Percentiles rank a stretch among this genome's conserved stretches.
Evolutionary conservation across 2,329 filamentous ascomycete genomes (phyloP).

Genomic region (Botrytis sinoallii): DNA sequence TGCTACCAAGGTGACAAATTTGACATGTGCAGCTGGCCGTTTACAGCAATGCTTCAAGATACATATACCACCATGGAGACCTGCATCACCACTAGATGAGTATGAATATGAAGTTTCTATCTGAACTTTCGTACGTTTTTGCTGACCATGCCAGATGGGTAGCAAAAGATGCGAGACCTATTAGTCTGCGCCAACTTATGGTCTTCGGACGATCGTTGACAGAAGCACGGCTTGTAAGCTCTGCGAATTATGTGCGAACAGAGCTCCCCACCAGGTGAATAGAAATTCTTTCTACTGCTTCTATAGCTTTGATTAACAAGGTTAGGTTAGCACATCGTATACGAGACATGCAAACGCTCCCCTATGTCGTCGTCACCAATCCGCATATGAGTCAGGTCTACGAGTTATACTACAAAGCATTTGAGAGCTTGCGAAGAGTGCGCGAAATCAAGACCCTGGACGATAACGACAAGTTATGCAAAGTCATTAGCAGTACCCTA

Average conservation of each 20-base stretch:
- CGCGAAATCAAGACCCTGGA: slow-evolving; percentile 80
- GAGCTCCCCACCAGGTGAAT: slow-evolving; percentile 80
- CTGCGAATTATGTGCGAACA: slow-evolving; percentile 94
- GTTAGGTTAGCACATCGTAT: slow-evolving; percentile 83
- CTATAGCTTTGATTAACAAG: slow-evolving; percentile 3
- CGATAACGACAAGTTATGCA: slow-evolving; percentile 86
- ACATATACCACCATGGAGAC: slow-evolving; percentile 53
- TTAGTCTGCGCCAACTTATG: slow-evolving; percentile 92
- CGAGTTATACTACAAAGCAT: slow-evolving; percentile 95
- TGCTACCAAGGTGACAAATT: slow-evolving; percentile 34
- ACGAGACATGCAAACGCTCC: slow-evolving; percentile 93
- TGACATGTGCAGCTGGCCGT: slow-evolving; percentile 25
- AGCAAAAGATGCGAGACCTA: slow-evolving; percentile 85
- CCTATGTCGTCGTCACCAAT: slow-evolving; percentile 95
- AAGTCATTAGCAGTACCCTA: slow-evolving; percentile 73
- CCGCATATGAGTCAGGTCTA: slow-evolving; percentile 92
- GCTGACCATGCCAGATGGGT: slow-evolving; percentile 68
- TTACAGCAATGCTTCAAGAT: slow-evolving; percentile 20
- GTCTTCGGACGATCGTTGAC: slow-evolving; percentile 95
- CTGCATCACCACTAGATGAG: slow-evolving; percentile 63
- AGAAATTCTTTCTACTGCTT: not conserved
- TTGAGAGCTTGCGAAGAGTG: slow-evolving; percentile 82
- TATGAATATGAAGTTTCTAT: slow-evolving; percentile 40
- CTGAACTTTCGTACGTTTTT: not conserved
- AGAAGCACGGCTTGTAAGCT: slow-evolving; percentile 83